Evolutionary conservation across 2,329 filamentous ascomycete species (phyloP).

Genomic region (Oidium heveae): DNA sequence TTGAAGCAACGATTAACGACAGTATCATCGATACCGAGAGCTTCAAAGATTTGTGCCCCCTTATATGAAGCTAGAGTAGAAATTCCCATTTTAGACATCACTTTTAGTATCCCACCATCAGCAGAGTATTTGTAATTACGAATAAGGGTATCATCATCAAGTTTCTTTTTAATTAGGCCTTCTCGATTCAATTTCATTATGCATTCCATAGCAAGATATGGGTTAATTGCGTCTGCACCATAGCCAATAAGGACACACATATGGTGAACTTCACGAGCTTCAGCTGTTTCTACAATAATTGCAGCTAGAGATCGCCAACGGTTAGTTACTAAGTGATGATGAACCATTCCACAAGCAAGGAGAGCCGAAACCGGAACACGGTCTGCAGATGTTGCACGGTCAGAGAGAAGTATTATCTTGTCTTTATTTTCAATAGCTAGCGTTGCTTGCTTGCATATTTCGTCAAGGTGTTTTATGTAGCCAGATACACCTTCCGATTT

Average conservation of each 20-base stretch:
- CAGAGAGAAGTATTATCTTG: slow-evolving; percentile 70
- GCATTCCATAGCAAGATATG: slow-evolving; percentile 86
- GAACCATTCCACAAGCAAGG: slow-evolving; percentile 75
- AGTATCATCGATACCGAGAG: slow-evolving; percentile 71
- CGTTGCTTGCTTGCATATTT: slow-evolving; percentile 65
- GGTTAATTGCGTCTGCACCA: slow-evolving; percentile 81
- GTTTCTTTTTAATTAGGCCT: slow-evolving; percentile 72
- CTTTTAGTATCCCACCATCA: slow-evolving; percentile 88
- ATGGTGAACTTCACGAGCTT: slow-evolving; percentile 92
- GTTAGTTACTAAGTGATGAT: slow-evolving; percentile 86
- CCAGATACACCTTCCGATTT: slow-evolving; percentile 63
- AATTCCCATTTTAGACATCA: slow-evolving; percentile 99
- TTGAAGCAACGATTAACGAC: slow-evolving; percentile 90
- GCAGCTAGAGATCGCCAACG: slow-evolving; percentile 83
- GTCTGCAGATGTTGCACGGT: slow-evolving; percentile 60
- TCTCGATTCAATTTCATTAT: slow-evolving; percentile 93
- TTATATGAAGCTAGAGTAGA: slow-evolving; percentile 92
- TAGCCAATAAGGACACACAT: slow-evolving; percentile 97
- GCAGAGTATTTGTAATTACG: slow-evolving; percentile 94
- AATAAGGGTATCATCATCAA: slow-evolving; percentile 59
- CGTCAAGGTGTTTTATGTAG: slow-evolving; percentile 67
- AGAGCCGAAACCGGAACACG: slow-evolving; percentile 69
- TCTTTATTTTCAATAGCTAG: slow-evolving; percentile 63
- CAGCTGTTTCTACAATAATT: slow-evolving; percentile 71
- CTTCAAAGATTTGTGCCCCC: slow-evolving; percentile 93